A percentile compares a stretch with the other conserved stretches of the same genome.
phyloP scores from a whole-genome alignment of 306 rosid genomes.

The Fragaria nilgerrensis region DNA sequence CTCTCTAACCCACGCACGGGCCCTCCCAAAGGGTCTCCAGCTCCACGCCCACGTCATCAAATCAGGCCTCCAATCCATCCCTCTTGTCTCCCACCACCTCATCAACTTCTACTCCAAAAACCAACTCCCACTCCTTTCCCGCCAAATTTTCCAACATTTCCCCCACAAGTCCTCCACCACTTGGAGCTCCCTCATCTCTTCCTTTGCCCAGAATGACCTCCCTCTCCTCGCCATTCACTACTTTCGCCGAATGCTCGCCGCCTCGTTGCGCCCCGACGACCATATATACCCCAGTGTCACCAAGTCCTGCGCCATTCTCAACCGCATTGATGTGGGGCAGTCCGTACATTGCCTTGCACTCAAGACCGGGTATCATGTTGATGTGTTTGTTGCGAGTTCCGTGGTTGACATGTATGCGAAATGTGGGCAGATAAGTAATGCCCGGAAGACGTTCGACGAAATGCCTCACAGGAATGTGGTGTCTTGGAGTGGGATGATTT shows the following conservation, averaged over 20 bases:
- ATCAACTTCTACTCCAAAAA: conserved; percentile 75
- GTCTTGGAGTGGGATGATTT: conserved; percentile 86
- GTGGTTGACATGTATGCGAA: conserved; percentile 69
- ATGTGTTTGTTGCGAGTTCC: conserved; percentile 74
- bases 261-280: conserved; percentile 49
- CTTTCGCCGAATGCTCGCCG: conserved; percentile 63
- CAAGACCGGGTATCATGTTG: conserved; percentile 49
- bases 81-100: conserved; percentile 66
- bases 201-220: conserved; percentile 73
- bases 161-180: conserved; percentile 54
- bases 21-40: conserved; percentile 65
- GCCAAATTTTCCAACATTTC: conserved; percentile 45
- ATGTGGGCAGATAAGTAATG: conserved; percentile 42
- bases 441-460: conserved; percentile 60
- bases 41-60: conserved; percentile 73
- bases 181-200: conserved; percentile 79
- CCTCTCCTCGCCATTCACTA: conserved; percentile 51
- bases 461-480: conserved; percentile 77
- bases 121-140: conserved; percentile 52
- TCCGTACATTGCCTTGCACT: conserved; percentile 51
- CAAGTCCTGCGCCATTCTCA: conserved; percentile 61
- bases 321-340: conserved; percentile 37
- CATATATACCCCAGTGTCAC: conserved; percentile 68
- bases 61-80: conserved; percentile 51
- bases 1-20: conserved; percentile 52